Conservation (phyloP, 345 rosid species). For the Brassica carinata region DNA sequence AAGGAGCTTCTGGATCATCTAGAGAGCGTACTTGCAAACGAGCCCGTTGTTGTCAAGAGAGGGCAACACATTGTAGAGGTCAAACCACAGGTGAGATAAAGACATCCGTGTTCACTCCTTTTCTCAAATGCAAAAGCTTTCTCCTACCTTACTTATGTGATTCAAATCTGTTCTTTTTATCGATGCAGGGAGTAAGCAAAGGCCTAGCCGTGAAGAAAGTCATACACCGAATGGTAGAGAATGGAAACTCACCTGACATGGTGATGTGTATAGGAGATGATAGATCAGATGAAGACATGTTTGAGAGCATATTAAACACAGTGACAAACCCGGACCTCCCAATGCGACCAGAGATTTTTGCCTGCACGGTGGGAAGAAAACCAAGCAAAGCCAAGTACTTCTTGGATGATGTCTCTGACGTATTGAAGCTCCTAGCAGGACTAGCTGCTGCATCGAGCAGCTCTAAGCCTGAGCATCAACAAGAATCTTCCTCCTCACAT, state of each 20-base stretch:
- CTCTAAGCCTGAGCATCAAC: slow-evolving; percentile 46
- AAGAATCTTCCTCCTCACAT: slow-evolving; percentile 20
- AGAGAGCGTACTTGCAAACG: slow-evolving; percentile 82
- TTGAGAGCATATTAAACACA: slow-evolving; percentile 68
- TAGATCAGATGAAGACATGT: slow-evolving; percentile 94
- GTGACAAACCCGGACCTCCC: slow-evolving; percentile 55
- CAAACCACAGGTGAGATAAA: slow-evolving; percentile 72
- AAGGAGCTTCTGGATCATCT: slow-evolving; percentile 84
- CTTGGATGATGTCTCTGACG: slow-evolving; percentile 66
- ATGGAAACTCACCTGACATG: slow-evolving; percentile 66
- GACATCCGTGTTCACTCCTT: background rate
- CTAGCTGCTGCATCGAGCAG: slow-evolving; percentile 55
- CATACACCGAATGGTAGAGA: slow-evolving; percentile 52
- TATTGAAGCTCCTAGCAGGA: slow-evolving; percentile 70
- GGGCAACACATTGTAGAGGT: slow-evolving; percentile 94
- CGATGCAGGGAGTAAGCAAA: slow-evolving; percentile 79
- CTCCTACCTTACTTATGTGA: background rate
- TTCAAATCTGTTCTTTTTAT: background rate
- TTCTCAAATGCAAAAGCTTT: background rate
- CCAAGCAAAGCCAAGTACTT: slow-evolving; percentile 78
- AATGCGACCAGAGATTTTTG: slow-evolving; percentile 71
- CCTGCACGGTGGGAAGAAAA: slow-evolving; percentile 79
- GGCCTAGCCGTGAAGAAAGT: slow-evolving; percentile 77
- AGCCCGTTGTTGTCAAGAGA: slow-evolving; percentile 78
- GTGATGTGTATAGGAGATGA: slow-evolving; percentile 91